Evolutionary conservation across 1,284 basidiomycete species (phyloP).

Genomic region (Tylopilus microsporus): DNA sequence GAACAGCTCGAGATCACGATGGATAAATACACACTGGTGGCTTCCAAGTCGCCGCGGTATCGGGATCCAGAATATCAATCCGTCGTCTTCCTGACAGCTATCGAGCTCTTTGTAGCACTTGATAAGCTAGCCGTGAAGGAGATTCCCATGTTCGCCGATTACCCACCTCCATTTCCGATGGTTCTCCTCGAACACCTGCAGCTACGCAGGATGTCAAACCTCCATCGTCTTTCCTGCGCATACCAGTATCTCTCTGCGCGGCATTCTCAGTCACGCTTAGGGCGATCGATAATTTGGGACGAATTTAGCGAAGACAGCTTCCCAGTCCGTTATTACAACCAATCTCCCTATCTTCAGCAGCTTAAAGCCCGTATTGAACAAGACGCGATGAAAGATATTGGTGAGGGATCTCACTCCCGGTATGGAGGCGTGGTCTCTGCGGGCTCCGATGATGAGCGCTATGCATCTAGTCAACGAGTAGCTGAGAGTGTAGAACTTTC

Average conservation of each 20-base stretch:
- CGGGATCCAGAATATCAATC: no score
- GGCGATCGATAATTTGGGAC: neutral
- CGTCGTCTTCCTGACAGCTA: no score
- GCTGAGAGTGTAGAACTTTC: neutral
- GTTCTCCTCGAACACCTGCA: no score
- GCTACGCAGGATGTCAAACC: no score
- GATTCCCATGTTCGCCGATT: neutral
- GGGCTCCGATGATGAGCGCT: no score
- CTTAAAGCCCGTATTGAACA: neutral
- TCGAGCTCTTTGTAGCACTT: neutral
- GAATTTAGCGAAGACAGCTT: neutral
- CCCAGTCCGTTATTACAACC: neutral
- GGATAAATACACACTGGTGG: no score
- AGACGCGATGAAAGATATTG: neutral
- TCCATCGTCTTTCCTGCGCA: neutral
- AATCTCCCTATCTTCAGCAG: no score
- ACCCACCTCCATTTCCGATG: neutral
- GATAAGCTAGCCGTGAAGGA: neutral
- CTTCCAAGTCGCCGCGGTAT: no score
- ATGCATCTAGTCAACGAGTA: neutral
- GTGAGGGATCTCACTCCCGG: no score
- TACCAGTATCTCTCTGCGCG: neutral
- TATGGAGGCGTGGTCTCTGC: neutral
- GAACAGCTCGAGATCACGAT: no score
- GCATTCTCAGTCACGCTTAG: neutral